Evolutionary conservation across 768 basidiomycete genomes (phyloP), one percentile per base, ranked within the genome.

Genomic region (Phylloporus arenicola): DNA sequence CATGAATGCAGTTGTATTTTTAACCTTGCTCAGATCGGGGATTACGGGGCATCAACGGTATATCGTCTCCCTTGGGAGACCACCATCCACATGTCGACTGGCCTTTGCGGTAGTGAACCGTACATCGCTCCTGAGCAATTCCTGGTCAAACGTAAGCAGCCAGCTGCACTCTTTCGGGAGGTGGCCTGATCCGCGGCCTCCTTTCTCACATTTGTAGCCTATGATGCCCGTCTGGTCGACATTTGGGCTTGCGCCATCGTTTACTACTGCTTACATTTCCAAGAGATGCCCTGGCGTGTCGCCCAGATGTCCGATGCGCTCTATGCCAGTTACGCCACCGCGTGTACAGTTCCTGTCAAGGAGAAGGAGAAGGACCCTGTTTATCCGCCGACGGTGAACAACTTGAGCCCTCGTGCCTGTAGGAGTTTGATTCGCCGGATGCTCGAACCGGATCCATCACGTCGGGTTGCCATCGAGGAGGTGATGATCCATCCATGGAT

Each of bases 121-220:
- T 99, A 99, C 71, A 99, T 99, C 62, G 95, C 95, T 9, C 96
- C 96, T 25, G 95, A 99, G 68, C 91, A 96, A 70, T 99, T 97
- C 63, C 72, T 92, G 58, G 84, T 86, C 63, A 94, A 96, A 84
- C 92, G 95, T 95, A 77, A 82, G 92, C 77, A 57, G 57, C 53
- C 53, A 53, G 61, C 59, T 53, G 63, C 64, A 51, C 59, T 62
- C 62, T 60, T 56, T 54, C 54, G 57, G 57, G 55, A 68, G 65
- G 68, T 72, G 68, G 64, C 69, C 68, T 77, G 61, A 73, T 68
- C 56, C 48, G 9, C 24, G 37, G 42, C 49, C 57, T 47, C 58
- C 20, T 60, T 55, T 29, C 39, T 48, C 50, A 27, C n/a, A 51
- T 45, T 50, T 40, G 34, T 66, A 96, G 95, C 95, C 59, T 99